These are phyloP conservation scores for Paracoccidioides brasiliensis DNA, from an alignment of 2,329 filamentous ascomycete species.

Conservation along the genomic window DNA sequence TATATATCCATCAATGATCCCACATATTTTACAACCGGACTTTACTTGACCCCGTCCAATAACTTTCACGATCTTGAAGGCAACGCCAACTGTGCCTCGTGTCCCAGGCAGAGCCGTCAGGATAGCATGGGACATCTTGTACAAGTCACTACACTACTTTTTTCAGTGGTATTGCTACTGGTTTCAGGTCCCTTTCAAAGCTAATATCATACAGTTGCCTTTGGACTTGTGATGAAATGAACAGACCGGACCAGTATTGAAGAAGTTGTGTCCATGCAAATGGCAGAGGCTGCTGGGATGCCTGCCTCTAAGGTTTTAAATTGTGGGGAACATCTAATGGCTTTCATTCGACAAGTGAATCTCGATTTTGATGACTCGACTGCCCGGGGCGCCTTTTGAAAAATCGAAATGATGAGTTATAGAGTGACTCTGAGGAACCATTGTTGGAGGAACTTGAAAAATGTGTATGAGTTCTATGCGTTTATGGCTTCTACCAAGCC, in stretches of 20 bases:
- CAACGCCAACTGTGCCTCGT: slow-evolving; percentile 15
- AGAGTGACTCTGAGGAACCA: slow-evolving; percentile 18
- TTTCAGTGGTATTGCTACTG: slow-evolving; percentile 22
- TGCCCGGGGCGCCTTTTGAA: slow-evolving; percentile 22
- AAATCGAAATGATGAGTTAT: slow-evolving; percentile 18
- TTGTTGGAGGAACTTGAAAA: slow-evolving; percentile 24
- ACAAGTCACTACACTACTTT: slow-evolving; percentile 18
- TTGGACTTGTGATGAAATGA: slow-evolving; percentile 30
- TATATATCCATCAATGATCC: slow-evolving; percentile 6
- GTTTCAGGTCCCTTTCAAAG: slow-evolving; percentile 15
- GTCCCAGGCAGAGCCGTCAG: slow-evolving; percentile 11
- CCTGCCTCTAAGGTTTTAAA: slow-evolving; percentile 23
- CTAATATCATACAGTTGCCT: slow-evolving; percentile 21
- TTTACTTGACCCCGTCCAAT: slow-evolving; percentile 18
- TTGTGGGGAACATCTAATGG: slow-evolving; percentile 21
- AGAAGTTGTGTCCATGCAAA: slow-evolving; percentile 25
- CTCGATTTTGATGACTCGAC: slow-evolving; percentile 32
- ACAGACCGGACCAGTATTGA: slow-evolving; percentile 24
- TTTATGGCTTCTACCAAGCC: slow-evolving; percentile 19
- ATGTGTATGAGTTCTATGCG: slow-evolving; percentile 24
- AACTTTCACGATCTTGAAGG: slow-evolving; percentile 10
- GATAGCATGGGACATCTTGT: slow-evolving; percentile 19
- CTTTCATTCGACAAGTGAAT: slow-evolving; percentile 12
- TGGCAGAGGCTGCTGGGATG: slow-evolving; percentile 23
- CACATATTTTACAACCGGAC: slow-evolving; percentile 14